Conservation (phyloP, 2,329 filamentous ascomycete species). For the Bipolaris gigantea region DNA sequence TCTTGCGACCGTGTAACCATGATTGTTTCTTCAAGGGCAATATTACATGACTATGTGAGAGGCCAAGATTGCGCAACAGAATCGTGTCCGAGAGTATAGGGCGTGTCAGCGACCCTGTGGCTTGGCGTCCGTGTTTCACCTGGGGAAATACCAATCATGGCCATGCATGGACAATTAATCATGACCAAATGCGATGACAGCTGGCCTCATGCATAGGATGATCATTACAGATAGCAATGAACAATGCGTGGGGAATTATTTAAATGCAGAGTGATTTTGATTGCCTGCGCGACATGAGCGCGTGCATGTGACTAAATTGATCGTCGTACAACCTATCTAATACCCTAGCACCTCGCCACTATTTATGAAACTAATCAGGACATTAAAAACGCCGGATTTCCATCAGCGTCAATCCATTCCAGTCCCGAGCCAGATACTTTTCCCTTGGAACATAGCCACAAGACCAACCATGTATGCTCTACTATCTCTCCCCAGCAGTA, state of each 20-base stretch:
- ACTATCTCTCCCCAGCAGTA: slow-evolving; percentile 79
- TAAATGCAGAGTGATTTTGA: neutral
- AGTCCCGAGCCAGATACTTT: slow-evolving; percentile 60
- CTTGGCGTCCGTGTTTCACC: slow-evolving; percentile 14
- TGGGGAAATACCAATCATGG: neutral
- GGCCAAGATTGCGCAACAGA: slow-evolving; percentile 9
- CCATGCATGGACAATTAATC: neutral
- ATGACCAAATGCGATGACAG: neutral
- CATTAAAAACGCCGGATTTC: slow-evolving; percentile 59
- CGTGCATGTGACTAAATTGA: neutral
- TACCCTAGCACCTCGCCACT: neutral
- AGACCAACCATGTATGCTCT: slow-evolving; percentile 71
- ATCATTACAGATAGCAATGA: neutral
- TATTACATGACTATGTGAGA: slow-evolving; percentile 18
- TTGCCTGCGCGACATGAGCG: neutral
- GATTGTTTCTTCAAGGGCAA: slow-evolving; percentile 2
- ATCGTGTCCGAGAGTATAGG: slow-evolving; percentile 3
- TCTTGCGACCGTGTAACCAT: slow-evolving; percentile 30
- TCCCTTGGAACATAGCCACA: slow-evolving; percentile 72
- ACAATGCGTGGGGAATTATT: neutral
- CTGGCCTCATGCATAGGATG: neutral
- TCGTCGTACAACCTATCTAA: neutral
- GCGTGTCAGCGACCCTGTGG: slow-evolving; percentile 14
- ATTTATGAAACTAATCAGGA: slow-evolving; percentile 16
- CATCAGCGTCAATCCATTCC: slow-evolving; percentile 68